Percentiles rank a stretch among this genome's conserved stretches.
Conservation (phyloP, 2,329 filamentous ascomycete species). For the Colletotrichum musicola region DNA sequence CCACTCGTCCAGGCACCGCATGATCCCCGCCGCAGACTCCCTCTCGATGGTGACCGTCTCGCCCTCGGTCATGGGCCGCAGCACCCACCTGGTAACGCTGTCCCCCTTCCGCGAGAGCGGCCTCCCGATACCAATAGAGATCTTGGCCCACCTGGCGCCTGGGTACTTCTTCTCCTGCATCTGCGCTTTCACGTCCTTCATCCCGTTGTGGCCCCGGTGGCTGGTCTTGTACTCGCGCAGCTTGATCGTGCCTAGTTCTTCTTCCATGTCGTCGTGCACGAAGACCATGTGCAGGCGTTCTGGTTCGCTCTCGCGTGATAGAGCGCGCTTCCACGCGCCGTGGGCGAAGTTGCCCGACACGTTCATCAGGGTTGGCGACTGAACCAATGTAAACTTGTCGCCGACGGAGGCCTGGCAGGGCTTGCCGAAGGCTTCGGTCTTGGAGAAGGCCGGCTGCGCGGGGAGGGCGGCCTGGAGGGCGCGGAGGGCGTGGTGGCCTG, state of each 20-base stretch:
- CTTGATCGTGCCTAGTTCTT: constrained; percentile 74
- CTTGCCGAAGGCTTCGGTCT: constrained; percentile 60
- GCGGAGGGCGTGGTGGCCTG: constrained; percentile 83
- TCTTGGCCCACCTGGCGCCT: constrained; percentile 63
- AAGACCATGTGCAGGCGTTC: constrained; percentile 72
- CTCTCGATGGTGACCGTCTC: constrained; percentile 66
- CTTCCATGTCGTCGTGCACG: constrained; percentile 90
- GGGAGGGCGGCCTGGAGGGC: constrained; percentile 66
- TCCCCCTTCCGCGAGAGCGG: constrained; percentile 75
- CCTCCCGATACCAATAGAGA: constrained; percentile 90
- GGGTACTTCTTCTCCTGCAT: constrained; percentile 59
- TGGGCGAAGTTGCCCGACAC: constrained; percentile 79
- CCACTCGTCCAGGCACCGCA: constrained; percentile 62
- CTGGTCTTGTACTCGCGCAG: constrained; percentile 74
- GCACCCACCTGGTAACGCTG: constrained; percentile 82
- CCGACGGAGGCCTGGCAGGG: constrained; percentile 62
- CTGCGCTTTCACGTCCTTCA: constrained; percentile 73
- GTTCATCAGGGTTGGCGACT: constrained; percentile 88
- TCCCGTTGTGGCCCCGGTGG: constrained; percentile 79
- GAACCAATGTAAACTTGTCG: constrained; percentile 74
- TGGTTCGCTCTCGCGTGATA: constrained; percentile 52
- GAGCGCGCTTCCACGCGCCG: constrained; percentile 71
- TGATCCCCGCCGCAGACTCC: constrained; percentile 64
- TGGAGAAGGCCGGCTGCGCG: constrained; percentile 60
- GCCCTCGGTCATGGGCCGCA: constrained; percentile 71